Evolutionary conservation across 1,284 basidiomycete species (phyloP).

Genomic region (Cutaneotrichosporon daszewskae): DNA sequence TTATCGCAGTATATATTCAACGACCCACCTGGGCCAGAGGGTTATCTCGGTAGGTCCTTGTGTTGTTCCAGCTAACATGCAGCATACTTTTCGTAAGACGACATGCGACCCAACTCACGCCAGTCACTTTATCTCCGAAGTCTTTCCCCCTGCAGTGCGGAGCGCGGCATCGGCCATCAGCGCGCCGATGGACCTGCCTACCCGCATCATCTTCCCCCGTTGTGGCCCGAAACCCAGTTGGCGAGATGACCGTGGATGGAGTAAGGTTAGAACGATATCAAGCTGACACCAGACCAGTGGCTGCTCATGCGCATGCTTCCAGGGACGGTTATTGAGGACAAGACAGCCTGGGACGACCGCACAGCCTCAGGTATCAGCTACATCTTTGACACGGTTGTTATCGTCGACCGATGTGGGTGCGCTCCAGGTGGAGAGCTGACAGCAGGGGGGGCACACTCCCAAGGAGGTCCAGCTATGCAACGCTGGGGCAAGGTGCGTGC

Average conservation of each 20-base stretch:
- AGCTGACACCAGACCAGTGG: conserved; percentile 33
- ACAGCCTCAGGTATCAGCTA: conserved; percentile 24
- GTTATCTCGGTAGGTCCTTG: conserved; percentile 20
- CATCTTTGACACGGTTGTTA: conserved; percentile 39
- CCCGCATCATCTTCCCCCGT: conserved; percentile 33
- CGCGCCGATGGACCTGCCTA: conserved; percentile 13
- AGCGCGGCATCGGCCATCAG: background rate
- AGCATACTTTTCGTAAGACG: conserved; percentile 27
- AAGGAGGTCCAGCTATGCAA: conserved; percentile 22
- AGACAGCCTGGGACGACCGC: conserved; percentile 28
- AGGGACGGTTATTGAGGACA: conserved; percentile 32
- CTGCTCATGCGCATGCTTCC: conserved; percentile 33
- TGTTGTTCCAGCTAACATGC: background rate
- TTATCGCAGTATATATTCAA: conserved; percentile 35
- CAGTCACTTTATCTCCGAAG: conserved; percentile 36
- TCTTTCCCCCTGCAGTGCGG: conserved; percentile 29
- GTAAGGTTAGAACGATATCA: conserved; percentile 17
- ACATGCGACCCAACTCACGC: background rate
- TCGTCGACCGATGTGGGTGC: conserved; percentile 41
- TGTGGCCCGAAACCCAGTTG: conserved; percentile 26
- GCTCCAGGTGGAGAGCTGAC: background rate
- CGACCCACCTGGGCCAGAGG: conserved; percentile 31
- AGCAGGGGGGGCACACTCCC: conserved; percentile 37
- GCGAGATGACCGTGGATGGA: conserved; percentile 32
- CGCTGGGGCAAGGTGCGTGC: conserved; percentile 35